Percentiles rank a stretch among this genome's conserved stretches.
These are phyloP conservation scores for Termitomyces sp. DNA, from an alignment of 1,284 basidiomycete species.

Conservation along the genomic window DNA sequence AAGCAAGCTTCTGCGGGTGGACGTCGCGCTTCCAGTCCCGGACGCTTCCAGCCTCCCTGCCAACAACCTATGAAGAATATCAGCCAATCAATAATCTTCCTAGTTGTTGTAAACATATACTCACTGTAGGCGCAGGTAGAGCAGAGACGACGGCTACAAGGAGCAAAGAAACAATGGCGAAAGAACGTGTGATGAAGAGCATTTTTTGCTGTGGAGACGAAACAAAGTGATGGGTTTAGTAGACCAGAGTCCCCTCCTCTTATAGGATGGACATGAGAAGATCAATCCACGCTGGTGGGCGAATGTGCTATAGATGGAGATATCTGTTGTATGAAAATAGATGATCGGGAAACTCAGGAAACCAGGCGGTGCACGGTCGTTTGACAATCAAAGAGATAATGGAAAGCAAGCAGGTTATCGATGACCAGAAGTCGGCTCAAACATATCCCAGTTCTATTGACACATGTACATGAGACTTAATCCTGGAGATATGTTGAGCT, in stretches of 20 bases:
- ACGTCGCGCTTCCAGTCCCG: conserved; percentile 9
- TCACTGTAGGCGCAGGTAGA: conserved; percentile 26
- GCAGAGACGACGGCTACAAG: conserved; percentile 27
- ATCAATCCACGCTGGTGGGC: conserved; percentile 9
- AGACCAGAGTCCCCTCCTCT: conserved; percentile 1
- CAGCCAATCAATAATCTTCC: not conserved
- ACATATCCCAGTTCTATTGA: conserved; percentile 9
- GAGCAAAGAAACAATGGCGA: conserved; percentile 27
- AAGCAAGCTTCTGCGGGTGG: not conserved
- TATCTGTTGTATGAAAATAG: not conserved
- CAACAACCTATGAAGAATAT: not conserved
- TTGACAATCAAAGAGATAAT: not conserved
- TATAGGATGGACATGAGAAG: conserved; percentile 13
- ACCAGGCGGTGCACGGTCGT: not conserved
- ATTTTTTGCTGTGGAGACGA: conserved; percentile 17
- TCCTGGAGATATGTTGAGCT: conserved; percentile 27
- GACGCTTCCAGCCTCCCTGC: conserved; percentile 9
- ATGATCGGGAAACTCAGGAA: not conserved
- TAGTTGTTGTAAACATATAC: not conserved
- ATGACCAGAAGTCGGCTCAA: not conserved
- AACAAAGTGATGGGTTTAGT: not conserved
- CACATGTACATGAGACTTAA: conserved; percentile 19
- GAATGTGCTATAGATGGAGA: not conserved
- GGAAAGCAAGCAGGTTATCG: conserved; percentile 12
- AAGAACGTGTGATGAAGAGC: conserved; percentile 28